These are phyloP conservation scores for Wickerhamomyces hampshirensis DNA, from an alignment of 805 yeast species.

Conservation along the genomic window DNA sequence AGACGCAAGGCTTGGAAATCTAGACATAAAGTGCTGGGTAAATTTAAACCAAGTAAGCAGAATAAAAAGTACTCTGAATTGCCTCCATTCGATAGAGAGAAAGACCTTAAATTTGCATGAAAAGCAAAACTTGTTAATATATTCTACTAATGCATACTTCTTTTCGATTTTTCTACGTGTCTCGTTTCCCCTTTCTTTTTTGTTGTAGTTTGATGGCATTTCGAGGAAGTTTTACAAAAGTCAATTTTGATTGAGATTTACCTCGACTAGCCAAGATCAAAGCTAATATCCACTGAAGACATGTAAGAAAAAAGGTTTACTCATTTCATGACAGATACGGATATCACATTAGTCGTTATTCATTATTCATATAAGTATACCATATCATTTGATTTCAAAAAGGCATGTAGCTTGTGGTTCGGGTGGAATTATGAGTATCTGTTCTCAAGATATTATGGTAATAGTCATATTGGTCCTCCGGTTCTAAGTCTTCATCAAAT, in stretches of 20 bases:
- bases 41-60: constrained; percentile 30
- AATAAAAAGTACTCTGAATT: constrained; percentile 37
- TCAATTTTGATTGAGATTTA: background rate
- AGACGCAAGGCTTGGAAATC: constrained; percentile 31
- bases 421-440: constrained; percentile 6
- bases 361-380: background rate
- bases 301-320: constrained; percentile 7
- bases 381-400: constrained; percentile 7
- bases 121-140: background rate
- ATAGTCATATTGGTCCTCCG: background rate
- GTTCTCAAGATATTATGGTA: background rate
- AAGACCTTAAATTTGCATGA: background rate
- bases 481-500: background rate
- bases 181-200: no score
- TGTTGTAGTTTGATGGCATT: no score
- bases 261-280: background rate
- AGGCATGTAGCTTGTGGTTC: constrained; percentile 13
- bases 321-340: constrained; percentile 22
- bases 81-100: constrained; percentile 30
- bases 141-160: background rate
- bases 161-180: no score
- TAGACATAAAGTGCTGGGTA: constrained; percentile 36
- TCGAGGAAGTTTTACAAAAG: background rate
- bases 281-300: constrained; percentile 15
- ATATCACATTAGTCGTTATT: constrained; percentile 9